Evolutionary conservation across 306 rosid species (phyloP), one percentile per base, ranked within the genome.

Genomic region (Carpinus viminea): DNA sequence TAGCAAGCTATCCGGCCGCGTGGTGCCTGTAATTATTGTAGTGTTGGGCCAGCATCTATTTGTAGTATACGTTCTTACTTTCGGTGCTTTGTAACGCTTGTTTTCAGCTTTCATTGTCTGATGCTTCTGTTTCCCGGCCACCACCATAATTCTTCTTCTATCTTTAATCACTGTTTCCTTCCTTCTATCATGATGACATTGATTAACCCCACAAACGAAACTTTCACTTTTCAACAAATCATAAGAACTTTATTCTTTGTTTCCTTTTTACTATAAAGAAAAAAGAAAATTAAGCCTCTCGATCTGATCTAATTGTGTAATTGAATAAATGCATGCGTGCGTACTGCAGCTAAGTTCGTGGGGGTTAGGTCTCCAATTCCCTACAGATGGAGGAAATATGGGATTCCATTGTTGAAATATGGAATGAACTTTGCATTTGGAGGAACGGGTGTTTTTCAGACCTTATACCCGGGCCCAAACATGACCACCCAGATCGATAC

Each of bases 391-490:
- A 81, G 93, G 73, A 87, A 82, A 72, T 0, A 70, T 62, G 70
- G 81, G 80, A 75, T 62, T 0, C 7, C 80, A 43, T 87, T 86
- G 43, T 34, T 88, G 79, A 91, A 87, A 76, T 46, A 90, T 59
- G 99, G 99, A 15, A 87, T 95, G 90, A 95, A 93, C 83, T 93
- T 91, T 70, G 99, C 99, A 0, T 77, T 86, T 59, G 99, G 99
- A 38, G 98, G 99, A 4, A 91, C 91, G 0, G 99, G 99, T 18
- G 93, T 91, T 1, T 95, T 95, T 77, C 15, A 91, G 8, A 95
- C 99, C 2, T 80, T 68, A 38, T 57, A 61, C 65, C 12, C 34
- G 55, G 85, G 75, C 20, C 97, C 99, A 15, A 95, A 95, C 88
- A 91, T 95, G 99, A 90, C 93, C 17, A 79, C 83, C 8, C 99